Evolutionary conservation across 2,329 filamentous ascomycete species (phyloP), one percentile per base, ranked within the genome.

Genomic region (Fusarium euwallaceae): DNA sequence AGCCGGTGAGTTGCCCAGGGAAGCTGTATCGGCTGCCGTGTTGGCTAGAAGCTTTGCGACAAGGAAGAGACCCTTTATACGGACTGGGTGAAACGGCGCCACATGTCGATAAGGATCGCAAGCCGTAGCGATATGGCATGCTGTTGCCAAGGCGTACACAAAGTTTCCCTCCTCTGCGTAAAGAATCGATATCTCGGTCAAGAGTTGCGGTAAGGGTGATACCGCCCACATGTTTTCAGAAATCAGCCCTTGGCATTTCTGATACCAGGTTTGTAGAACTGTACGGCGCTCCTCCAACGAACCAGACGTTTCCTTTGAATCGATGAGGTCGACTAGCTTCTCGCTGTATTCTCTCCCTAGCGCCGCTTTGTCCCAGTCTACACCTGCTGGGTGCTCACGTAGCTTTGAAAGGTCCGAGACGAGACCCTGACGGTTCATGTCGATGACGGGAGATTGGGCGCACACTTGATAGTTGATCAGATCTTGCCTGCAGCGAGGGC

Each of bases 391-490:
- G 59, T 83, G 82, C 3, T 70, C 65, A 16, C 71, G 72, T 34
- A 82, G 74, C 61, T 78, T 76, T 34, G 75, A 74, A 2, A 85
- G 59, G 67, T 88, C 83, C 3, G 86, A 83, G 17, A 84, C 81
- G 20, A 90, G 74, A 67, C 87, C 88, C 73, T 84, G 80, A 1
- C 75, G 76, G 77, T 89, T 88, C 65, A 88, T 81, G 8, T 81
- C 72, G 11, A 87, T 74, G 65, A 81, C 76, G 3, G 85, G 83
- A 14, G 84, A 87, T 3, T 43, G 61, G 63, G 83, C 81, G 78
- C 85, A 87, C 36, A 87, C 86, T 67, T 90, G 83, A 74, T 91
- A 91, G 53, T 89, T 83, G 67, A 88, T 86, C 24, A 91, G 80
- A 73, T 91, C 84, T 16, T 85, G 80, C 12, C 76, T 77, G 76